phyloP scores from a whole-genome alignment of 2,329 filamentous ascomycete genomes.

The Cordyceps pruinosa region DNA sequence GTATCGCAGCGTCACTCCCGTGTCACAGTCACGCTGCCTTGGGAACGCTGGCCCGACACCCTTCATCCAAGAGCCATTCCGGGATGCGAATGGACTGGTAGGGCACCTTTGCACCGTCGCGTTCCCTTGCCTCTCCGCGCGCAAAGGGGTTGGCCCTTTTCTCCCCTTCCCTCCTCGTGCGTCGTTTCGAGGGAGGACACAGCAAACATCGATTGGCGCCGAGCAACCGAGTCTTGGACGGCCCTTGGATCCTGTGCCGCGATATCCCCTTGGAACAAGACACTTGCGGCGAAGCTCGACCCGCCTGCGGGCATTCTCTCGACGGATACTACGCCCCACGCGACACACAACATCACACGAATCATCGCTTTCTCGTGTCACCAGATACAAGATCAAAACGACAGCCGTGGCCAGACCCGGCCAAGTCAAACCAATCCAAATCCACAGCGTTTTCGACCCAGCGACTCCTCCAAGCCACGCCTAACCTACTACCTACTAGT shows the following conservation, averaged over 20 bases:
- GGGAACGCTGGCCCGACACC: background rate
- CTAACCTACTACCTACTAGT: conserved; percentile 8
- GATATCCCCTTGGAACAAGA: background rate
- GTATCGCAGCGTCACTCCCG: background rate
- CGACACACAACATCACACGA: background rate
- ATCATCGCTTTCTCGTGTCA: background rate
- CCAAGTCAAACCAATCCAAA: conserved; percentile 2
- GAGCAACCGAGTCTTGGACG: background rate
- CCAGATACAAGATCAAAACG: background rate
- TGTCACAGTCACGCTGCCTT: conserved; percentile 1
- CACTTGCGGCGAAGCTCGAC: background rate
- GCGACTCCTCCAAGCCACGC: conserved; percentile 6
- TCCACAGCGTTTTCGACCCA: conserved; percentile 4
- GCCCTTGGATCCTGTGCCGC: background rate
- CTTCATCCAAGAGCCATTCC: background rate
- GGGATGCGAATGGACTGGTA: background rate
- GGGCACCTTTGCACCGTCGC: background rate
- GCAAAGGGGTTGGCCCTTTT: background rate
- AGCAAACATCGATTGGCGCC: background rate
- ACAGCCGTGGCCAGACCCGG: background rate
- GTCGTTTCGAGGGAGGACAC: background rate
- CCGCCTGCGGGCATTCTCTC: background rate
- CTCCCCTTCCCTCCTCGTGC: background rate
- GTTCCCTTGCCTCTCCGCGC: background rate
- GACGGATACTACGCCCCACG: background rate